Conservation (phyloP, 768 basidiomycete genomes). For the Amanita polypyramis region DNA sequence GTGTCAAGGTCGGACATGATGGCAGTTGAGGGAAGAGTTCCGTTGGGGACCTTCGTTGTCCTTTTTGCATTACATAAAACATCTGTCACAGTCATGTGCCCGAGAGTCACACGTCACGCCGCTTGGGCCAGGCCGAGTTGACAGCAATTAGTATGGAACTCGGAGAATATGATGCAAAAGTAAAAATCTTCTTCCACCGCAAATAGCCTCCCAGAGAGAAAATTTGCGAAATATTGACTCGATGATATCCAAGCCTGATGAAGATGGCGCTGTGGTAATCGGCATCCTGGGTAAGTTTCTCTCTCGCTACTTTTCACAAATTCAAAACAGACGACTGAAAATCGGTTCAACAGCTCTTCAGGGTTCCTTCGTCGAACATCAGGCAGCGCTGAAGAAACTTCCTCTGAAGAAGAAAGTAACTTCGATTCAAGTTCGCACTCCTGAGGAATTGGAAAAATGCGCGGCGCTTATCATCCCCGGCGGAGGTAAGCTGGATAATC, state of each 20-base stretch:
- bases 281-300: conserved; percentile 41
- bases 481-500: conserved; percentile 51
- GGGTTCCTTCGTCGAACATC: conserved; percentile 88
- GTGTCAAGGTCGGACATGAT: conserved; percentile 79
- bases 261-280: conserved; percentile 18
- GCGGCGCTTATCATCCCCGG: conserved; percentile 90
- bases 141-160: neutral
- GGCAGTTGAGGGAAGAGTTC: conserved; percentile 23
- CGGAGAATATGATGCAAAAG: neutral
- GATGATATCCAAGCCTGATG: neutral
- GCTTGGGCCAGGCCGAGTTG: neutral
- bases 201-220: neutral
- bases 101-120: conserved; percentile 6
- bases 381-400: conserved; percentile 53
- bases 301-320: neutral
- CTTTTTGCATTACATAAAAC: conserved; percentile 1
- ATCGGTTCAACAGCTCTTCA: conserved; percentile 59
- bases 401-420: conserved; percentile 32
- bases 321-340: conserved; percentile 4
- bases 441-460: conserved; percentile 64
- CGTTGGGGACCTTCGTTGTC: conserved; percentile 6
- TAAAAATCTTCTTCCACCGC: neutral
- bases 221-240: neutral
- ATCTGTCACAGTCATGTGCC: neutral
- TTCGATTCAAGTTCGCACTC: conserved; percentile 56